Evolutionary conservation across 441 rosid species (phyloP).

Genomic region (Corymbia calophylla): DNA sequence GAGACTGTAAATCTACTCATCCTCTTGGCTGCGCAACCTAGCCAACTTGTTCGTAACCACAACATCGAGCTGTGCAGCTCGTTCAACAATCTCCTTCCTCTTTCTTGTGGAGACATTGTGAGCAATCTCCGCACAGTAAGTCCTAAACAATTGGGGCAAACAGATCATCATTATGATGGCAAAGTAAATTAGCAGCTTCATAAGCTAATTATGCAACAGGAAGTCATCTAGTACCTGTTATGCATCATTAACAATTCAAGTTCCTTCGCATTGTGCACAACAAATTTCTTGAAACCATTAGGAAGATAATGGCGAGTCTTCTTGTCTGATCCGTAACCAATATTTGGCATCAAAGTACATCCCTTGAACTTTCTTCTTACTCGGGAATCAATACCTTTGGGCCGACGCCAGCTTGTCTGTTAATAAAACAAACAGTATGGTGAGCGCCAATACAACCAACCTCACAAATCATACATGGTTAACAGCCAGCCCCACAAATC

Average conservation of each 20-base stretch:
- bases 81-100: constrained; percentile 79
- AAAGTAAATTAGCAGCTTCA: neutral
- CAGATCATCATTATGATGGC: neutral
- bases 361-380: constrained; percentile 91
- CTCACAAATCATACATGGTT: neutral
- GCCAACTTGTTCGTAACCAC: constrained; percentile 74
- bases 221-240: constrained; percentile 42
- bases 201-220: neutral
- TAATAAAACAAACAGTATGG: neutral
- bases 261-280: constrained; percentile 62
- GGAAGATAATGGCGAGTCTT: constrained; percentile 81
- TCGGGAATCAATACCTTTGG: constrained; percentile 87
- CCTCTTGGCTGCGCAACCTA: constrained; percentile 87
- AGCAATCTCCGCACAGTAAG: constrained; percentile 85
- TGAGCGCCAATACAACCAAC: neutral
- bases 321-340: constrained; percentile 85
- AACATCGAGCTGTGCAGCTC: constrained; percentile 82
- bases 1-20: constrained; percentile 30
- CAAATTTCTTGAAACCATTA: constrained; percentile 84
- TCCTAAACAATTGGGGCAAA: constrained; percentile 26
- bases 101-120: constrained; percentile 70
- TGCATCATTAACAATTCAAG: constrained; percentile 93
- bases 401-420: constrained; percentile 77
- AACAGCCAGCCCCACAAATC: neutral
- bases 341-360: constrained; percentile 82